Base-by-base conservation (phyloP, 345 rosid genomes). In the Odontarrhena argentea region DNA sequence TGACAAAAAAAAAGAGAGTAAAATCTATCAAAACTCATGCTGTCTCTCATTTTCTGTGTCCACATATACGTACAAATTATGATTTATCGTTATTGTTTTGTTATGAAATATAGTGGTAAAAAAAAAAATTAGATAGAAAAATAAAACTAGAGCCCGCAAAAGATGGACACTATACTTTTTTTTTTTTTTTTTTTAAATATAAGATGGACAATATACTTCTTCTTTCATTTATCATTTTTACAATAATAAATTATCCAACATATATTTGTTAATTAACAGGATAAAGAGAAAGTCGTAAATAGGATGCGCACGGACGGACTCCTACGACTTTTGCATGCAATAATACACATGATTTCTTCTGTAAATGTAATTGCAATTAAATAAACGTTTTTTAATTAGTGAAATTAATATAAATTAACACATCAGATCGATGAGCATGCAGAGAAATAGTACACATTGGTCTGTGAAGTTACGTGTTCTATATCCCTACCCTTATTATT, bases 401-500 rank as follows among this genome's bases (percentile, higher is more conserved):
- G 60, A 32, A 42, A 42, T 44, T 15, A 28, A 59, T 50, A 41
- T n/a, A 18, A 5, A 41, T 18, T 18, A 18, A 18, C 22, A 18
- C 74, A 60, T 54, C 1, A 28, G 60, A 51, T 37, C 59, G 35
- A 38, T 49, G 57, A 40, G 55, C 72, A 67, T 57, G 46, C 49
- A 48, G 40, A 8, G 22, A 12, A 48, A 28, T 25, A 10, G 7
- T 36, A 45, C 54, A 55, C 10, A 48, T 26, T 26, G 30, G 32
- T 57, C 41, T n/a, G 1, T 22, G 13, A 41, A 11, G 28, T 7
- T 43, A 25, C 25, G 58, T 50, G 69, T 53, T 61, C 53, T 70
- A 46, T 46, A 36, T 18, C 61, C 68, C 75, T 63, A 55, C 69
- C 56, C 57, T 71, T 70, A 18, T 18, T 70, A 12, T 70, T 71